Base-by-base conservation (phyloP, 208 protist species). In the Trypanosoma cruzi region DNA sequence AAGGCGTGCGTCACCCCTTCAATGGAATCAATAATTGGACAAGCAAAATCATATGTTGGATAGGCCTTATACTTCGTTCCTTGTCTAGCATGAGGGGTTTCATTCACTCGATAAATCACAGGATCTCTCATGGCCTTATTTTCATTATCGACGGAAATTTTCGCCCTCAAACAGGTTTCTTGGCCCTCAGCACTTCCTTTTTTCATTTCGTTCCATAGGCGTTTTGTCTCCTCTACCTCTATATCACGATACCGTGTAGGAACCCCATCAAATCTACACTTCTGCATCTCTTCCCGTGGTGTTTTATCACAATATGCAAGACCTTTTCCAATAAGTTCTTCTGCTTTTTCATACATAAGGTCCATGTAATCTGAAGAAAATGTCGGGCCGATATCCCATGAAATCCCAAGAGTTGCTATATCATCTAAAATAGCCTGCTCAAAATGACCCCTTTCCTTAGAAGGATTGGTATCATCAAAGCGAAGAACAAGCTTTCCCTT, bases 401-500 rank as follows among this genome's bases (percentile, higher is more conserved):
- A 80, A 48, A 99, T 97, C 7, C 88, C 88, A 10, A 99, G 84
- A 0, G 81, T 85, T n/a, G 68, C 53, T 8, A 99, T 64, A 79
- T 99, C 99, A 24, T 95, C 75, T 29, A 96, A 71, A 64, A 99
- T 99, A 42, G 88, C 94, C 16, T 98, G 71, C 57, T 99, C 97
- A 71, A 98, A 99, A 68, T 98, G 93, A 49, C 92, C 86, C 63
- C 97, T 98, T 77, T 99, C 98, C 73, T 99, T 99, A 1, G 89
- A 79, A 16, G 99, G 99, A 86, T 99, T 99, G 28, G 99, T 99
- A 86, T 99, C 99, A 86, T 99, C 99, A 67, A 99, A 99, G 22
- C 99, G 92, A 67, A 99, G 88, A 29, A 99, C 71, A 80, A 99
- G 84, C 77, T 98, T 98, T 49, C 99, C 99, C 36, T 98, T 84